Conservation (phyloP, 805 yeast genomes). For the Kuraishia hungarica region DNA sequence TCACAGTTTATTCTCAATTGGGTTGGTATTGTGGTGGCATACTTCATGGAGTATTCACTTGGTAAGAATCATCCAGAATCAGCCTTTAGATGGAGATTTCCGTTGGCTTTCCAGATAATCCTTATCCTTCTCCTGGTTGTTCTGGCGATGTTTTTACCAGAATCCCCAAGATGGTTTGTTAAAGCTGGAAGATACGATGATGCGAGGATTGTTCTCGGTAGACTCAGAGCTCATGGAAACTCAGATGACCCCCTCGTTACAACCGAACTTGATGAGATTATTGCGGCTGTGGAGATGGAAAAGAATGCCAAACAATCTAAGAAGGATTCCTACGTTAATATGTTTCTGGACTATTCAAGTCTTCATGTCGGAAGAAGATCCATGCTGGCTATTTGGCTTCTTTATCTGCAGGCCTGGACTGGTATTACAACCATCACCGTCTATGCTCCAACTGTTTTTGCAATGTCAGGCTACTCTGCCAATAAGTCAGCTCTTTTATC, state of each 20-base stretch:
- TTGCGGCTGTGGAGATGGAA: constrained; percentile 8
- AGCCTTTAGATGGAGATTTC: constrained; percentile 35
- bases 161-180: constrained; percentile 50
- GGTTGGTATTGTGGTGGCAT: constrained; percentile 33
- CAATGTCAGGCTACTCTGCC: constrained; percentile 28
- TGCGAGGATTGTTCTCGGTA: constrained; percentile 26
- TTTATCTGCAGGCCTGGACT: constrained; percentile 33
- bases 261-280: constrained; percentile 4
- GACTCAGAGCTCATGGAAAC: constrained; percentile 21
- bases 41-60: constrained; percentile 34
- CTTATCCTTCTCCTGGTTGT: constrained; percentile 24
- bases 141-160: constrained; percentile 24
- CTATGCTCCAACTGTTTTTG: constrained; percentile 44
- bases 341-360: constrained; percentile 21
- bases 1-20: constrained; percentile 29
- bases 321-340: constrained; percentile 17
- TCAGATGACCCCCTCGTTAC: constrained; percentile 6
- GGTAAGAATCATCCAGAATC: constrained; percentile 26
- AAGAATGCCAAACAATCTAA: neutral
- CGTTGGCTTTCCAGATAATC: constrained; percentile 33
- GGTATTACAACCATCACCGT: constrained; percentile 48
- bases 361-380: constrained; percentile 24
- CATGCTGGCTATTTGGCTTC: constrained; percentile 29
- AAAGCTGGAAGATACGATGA: constrained; percentile 32
- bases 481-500: constrained; percentile 27